A percentile compares a stretch with the other conserved stretches of the same genome.
Conservation (phyloP, 352 stramenopile genomes). For the Pythium brachiatum region DNA sequence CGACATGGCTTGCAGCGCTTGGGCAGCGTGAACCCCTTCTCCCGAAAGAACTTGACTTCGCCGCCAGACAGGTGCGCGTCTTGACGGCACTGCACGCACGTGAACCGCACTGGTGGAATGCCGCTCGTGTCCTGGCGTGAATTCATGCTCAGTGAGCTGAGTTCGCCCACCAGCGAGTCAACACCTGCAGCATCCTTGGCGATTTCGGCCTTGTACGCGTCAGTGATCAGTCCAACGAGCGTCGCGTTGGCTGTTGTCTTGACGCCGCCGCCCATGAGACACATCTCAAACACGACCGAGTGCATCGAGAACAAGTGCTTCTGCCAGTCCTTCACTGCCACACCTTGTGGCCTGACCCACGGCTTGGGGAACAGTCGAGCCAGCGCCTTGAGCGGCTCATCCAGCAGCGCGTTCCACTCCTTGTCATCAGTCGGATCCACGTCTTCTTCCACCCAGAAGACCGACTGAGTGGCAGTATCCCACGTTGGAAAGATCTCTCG, state of each 20-base stretch:
- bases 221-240: not conserved
- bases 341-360: not conserved
- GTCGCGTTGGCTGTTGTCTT: not conserved
- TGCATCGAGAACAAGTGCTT: not conserved
- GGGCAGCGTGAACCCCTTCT: not conserved
- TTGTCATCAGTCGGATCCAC: not conserved
- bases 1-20: not conserved
- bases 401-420: not conserved
- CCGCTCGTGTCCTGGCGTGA: not conserved
- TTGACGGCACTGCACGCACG: not conserved
- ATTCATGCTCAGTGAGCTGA: not conserved
- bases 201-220: not conserved
- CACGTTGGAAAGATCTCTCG: not conserved
- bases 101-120: not conserved
- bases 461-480: not conserved
- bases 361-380: not conserved
- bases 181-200: not conserved
- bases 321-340: not conserved
- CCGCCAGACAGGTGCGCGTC: not conserved
- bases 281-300: not conserved
- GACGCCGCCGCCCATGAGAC: not conserved
- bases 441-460: not conserved
- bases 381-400: not conserved
- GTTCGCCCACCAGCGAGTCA: not conserved
- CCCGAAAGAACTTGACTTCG: not conserved